These are phyloP conservation scores for Cutaneotrichosporon mucoides DNA, from an alignment of 1,284 basidiomycete species.

Conservation along the genomic window DNA sequence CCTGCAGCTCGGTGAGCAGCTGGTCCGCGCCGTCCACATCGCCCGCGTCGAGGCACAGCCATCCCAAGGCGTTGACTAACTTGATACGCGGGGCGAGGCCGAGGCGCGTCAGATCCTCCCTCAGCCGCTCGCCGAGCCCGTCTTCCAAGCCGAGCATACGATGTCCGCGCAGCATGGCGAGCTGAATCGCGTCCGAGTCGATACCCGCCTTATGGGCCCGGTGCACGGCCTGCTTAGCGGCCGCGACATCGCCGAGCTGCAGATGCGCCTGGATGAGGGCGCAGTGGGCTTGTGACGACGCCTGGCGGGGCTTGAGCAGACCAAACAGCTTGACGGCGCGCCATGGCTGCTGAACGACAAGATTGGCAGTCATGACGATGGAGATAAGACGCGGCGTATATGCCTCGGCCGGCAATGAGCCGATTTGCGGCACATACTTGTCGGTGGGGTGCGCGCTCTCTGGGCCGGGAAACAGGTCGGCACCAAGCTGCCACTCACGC, in stretches of 20 bases:
- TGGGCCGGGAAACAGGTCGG: constrained; percentile 19
- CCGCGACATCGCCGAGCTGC: constrained; percentile 23
- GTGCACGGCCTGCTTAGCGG: constrained; percentile 4
- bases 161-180: constrained; percentile 36
- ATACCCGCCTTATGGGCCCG: background rate
- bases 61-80: constrained; percentile 33
- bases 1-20: constrained; percentile 25
- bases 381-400: constrained; percentile 21
- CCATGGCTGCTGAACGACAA: constrained; percentile 24
- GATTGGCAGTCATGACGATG: constrained; percentile 28
- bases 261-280: constrained; percentile 30
- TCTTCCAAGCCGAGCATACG: constrained; percentile 27
- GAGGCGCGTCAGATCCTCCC: constrained; percentile 23
- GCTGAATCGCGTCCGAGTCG: constrained; percentile 15
- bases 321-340: constrained; percentile 27
- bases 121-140: constrained; percentile 30
- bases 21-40: constrained; percentile 25
- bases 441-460: background rate
- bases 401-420: constrained; percentile 11
- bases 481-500: constrained; percentile 20
- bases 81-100: constrained; percentile 15
- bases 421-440: constrained; percentile 1
- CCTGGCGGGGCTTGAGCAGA: background rate
- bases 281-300: constrained; percentile 1
- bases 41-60: constrained; percentile 25